Percentiles rank a stretch among this genome's conserved stretches.
These are phyloP conservation scores for Apiospora rasikravindrae DNA, from an alignment of 2,329 filamentous ascomycete genomes.

Conservation along the genomic window DNA sequence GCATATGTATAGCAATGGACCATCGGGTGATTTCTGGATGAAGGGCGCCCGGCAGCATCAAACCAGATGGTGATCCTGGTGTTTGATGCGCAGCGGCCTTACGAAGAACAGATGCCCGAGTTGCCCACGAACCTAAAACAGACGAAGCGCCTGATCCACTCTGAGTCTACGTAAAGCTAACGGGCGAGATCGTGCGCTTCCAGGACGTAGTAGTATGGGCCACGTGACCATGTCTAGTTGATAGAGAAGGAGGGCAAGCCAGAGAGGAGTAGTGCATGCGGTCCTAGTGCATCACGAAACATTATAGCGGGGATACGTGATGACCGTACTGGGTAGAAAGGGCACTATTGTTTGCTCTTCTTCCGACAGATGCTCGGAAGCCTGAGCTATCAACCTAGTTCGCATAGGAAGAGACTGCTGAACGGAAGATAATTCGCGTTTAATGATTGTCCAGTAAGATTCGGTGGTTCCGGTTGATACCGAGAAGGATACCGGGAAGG, in stretches of 20 bases:
- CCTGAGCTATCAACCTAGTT: slow-evolving; percentile 41
- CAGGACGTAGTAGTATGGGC: slow-evolving; percentile 47
- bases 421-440: slow-evolving; percentile 61
- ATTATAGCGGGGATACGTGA: no score
- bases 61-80: slow-evolving; percentile 38
- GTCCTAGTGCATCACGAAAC: slow-evolving; percentile 40
- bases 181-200: slow-evolving; percentile 37
- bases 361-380: slow-evolving; percentile 41
- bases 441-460: slow-evolving; percentile 46
- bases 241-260: slow-evolving; percentile 36
- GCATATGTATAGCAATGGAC: background rate
- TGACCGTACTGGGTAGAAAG: slow-evolving; percentile 23
- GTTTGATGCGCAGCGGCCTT: slow-evolving; percentile 33
- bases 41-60: background rate
- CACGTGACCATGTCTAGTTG: slow-evolving; percentile 39
- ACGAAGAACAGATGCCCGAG: slow-evolving; percentile 20
- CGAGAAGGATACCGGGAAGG: no score
- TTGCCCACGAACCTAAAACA: slow-evolving; percentile 21
- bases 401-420: slow-evolving; percentile 52
- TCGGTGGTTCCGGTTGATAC: no score
- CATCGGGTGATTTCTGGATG: background rate
- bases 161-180: slow-evolving; percentile 42
- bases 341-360: slow-evolving; percentile 41
- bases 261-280: slow-evolving; percentile 33
- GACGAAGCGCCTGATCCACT: slow-evolving; percentile 36